Evolutionary conservation across 106 monocot species (phyloP), one percentile per base, ranked within the genome.

Genomic region (Cymbidium sinense): DNA sequence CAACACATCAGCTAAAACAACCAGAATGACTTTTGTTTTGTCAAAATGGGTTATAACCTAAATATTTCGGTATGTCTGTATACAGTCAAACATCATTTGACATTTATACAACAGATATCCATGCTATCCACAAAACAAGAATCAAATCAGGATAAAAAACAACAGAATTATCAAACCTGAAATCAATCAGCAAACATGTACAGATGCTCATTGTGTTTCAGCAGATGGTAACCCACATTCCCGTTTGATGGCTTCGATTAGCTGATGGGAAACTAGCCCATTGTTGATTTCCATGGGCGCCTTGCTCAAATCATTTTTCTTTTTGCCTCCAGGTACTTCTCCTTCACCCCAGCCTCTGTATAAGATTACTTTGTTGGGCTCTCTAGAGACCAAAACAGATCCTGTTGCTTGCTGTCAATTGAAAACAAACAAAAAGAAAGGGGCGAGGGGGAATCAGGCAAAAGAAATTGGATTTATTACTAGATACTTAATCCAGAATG

Each of bases 301-400:
- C 17, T 47, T 79, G 34, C 19, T 64, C 55, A 28, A 54, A 78
- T 62, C 47, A 75, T 27, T 50, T 73, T 70, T 78, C 75, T 77
- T 50, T 8, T 15, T 36, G 31, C 65, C 52, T 13, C 70, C 41
- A 23, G 77, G 72, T 8, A 21, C 21, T 33, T 82, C 88, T 74
- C 80, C 83, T 70, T 80, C 87, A 61, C 80, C 82, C 91, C 92
- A 94, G 39, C 94, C 98, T 33, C 98, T 86, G 80, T 92, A 98
- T 3, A 98, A 71, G 71, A 98, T 98, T n/a, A 98, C 81, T 76
- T 94, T 98, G 81, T 84, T 98, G 51, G 94, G 90, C 64, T 98
- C 98, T 75, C 92, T 76, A 21, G 98, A 98, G 31, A 98, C 88
- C 39, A 98, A 79, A 50, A 98, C 88, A 30, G 94, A 75, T 19